Percentiles rank a stretch among this genome's conserved stretches.
phyloP scores from a whole-genome alignment of 208 protist genomes.

The Eutreptiella sp. region DNA sequence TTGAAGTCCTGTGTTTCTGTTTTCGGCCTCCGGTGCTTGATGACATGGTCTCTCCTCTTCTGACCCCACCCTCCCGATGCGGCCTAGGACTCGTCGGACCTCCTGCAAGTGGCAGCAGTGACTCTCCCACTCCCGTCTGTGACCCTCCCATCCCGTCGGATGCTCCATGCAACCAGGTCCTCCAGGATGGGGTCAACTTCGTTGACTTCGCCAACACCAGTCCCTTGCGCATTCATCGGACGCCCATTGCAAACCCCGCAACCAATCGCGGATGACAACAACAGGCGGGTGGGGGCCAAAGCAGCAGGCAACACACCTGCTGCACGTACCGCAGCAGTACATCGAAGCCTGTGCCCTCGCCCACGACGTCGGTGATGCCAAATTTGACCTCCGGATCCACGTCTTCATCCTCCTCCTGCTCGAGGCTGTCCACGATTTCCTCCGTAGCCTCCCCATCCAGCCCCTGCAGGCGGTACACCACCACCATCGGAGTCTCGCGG shows the following conservation, averaged over 20 bases:
- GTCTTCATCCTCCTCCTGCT: constrained; percentile 31
- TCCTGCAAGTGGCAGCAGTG: too few species aligned
- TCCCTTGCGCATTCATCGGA: constrained; percentile 1
- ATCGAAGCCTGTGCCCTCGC: constrained; percentile 38
- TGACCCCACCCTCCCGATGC: too few species aligned
- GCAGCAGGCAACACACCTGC: not conserved
- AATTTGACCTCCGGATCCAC: constrained; percentile 45
- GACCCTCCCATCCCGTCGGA: too few species aligned
- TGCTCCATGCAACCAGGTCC: too few species aligned
- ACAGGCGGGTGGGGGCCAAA: not conserved
- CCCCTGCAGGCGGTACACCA: constrained; percentile 71
- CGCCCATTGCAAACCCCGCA: not conserved
- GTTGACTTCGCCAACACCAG: not conserved
- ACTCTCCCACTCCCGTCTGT: too few species aligned
- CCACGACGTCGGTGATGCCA: constrained; percentile 44
- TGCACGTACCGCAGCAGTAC: constrained; percentile 24
- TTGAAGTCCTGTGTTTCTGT: too few species aligned
- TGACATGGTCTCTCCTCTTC: too few species aligned
- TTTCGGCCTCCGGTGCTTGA: too few species aligned
- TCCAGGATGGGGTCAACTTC: constrained; percentile 9
- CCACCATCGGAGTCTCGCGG: constrained; percentile 49
- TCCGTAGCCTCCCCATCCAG: constrained; percentile 82
- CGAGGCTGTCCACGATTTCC: constrained; percentile 54
- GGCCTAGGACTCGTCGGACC: too few species aligned
- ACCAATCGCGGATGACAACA: not conserved